Evolutionary conservation across 2,329 filamentous ascomycete genomes (phyloP), one percentile per base, ranked within the genome.

Genomic region (Beauveria rudraprayagi): DNA sequence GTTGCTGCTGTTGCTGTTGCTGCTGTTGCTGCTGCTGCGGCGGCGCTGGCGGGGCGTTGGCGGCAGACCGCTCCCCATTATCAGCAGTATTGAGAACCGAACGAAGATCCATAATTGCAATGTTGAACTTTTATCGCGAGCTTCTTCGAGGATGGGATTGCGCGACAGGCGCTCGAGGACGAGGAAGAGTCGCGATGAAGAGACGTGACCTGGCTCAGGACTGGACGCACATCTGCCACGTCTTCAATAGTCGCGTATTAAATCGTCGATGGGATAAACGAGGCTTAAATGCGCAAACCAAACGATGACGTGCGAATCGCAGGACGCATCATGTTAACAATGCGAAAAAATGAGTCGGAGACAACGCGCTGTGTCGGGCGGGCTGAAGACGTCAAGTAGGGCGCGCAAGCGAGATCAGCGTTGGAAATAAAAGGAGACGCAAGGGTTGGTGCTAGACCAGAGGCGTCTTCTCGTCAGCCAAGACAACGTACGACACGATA

Each of bases 1-100:
- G 61, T 51, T 59, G 61, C 24, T 58, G 54, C 28, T 58, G 60
- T 24, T 62, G 61, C 46, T 37, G 30, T 1, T 57, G 68, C 55
- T 53, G 68, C 34, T 63, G 22, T 22, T 37, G 69, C 37, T 60
- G 61, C 54, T 55, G 61, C n/a, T 43, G 53, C 47, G 48, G 61
- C 40, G 61, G 50, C 34, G 56, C 68, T 41, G 67, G 68, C 48
- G 68, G 67, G 57, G 72, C 70, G 64, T 71, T 72, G 61, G 70
- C 67, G 56, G 72, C 70, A 51, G 69, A 68, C 64, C 72, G 70
- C 56, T 75, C 77, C 66, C 73, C 78, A 62, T 73, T 73, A 63
- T 81, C 82, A 41, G 79, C 76, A 24, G 77, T 75, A 70, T 84
- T 85, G 53, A 85, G 72, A 67, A 86, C 80, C 17, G 77, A 78